phyloP scores from a whole-genome alignment of 352 stramenopile species.

The Phytophthora idaei region DNA sequence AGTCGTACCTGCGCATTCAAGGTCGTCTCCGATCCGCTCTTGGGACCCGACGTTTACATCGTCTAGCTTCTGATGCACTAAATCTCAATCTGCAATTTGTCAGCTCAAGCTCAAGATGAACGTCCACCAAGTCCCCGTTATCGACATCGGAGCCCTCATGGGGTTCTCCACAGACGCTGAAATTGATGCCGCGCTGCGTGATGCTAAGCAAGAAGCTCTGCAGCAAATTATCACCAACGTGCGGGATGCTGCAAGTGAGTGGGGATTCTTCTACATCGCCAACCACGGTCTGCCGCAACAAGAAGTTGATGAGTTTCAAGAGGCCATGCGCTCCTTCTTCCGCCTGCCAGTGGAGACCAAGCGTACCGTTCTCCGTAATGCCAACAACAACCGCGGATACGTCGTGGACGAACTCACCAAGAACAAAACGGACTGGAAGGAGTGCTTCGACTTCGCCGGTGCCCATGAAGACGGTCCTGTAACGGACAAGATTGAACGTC shows the following conservation, averaged over 20 bases:
- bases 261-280: slow-evolving; percentile 94
- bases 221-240: slow-evolving; percentile 47
- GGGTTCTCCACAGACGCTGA: slow-evolving; percentile 37
- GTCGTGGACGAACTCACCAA: slow-evolving; percentile 96
- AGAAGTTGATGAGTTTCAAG: slow-evolving; percentile 70
- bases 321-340: slow-evolving; percentile 86
- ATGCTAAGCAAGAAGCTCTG: slow-evolving; percentile 16
- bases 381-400: slow-evolving; percentile 89
- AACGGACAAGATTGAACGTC: slow-evolving; percentile 43
- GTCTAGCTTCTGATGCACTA: not conserved
- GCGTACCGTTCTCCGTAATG: slow-evolving; percentile 59
- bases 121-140: slow-evolving; percentile 42
- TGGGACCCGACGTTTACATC: not conserved
- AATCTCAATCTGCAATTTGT: not conserved
- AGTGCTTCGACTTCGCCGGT: slow-evolving; percentile 78
- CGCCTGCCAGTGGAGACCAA: slow-evolving; percentile 67
- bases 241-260: slow-evolving; percentile 48
- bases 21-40: no score
- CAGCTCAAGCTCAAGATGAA: slow-evolving; percentile 20
- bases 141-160: slow-evolving; percentile 62
- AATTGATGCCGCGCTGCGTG: slow-evolving; percentile 33
- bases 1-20: not conserved
- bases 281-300: slow-evolving; percentile 76
- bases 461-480: slow-evolving; percentile 46
- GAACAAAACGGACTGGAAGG: slow-evolving; percentile 93